Conservation (phyloP, 2,329 filamentous ascomycete genomes). For the Ceratocystiopsis sp. region DNA sequence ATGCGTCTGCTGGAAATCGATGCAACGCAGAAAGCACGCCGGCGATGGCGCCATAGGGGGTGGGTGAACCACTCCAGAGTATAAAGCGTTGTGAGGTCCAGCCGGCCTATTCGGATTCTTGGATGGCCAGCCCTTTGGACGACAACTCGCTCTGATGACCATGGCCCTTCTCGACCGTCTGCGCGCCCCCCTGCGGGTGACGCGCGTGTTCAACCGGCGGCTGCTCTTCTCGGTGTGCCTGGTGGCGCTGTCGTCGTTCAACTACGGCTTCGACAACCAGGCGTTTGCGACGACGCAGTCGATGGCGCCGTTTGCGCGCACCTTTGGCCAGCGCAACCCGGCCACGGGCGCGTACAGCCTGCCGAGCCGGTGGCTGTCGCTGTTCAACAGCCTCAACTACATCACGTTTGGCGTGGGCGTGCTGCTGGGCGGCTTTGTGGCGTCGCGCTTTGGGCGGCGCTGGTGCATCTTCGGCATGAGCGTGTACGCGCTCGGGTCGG, state of each 20-base stretch:
- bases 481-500: constrained; percentile 16
- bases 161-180: too few species aligned
- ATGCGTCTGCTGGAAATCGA: too few species aligned
- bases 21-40: too few species aligned
- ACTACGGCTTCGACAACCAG: constrained; percentile 23
- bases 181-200: neutral
- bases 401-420: constrained; percentile 17
- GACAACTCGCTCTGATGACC: too few species aligned
- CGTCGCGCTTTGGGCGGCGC: constrained; percentile 16
- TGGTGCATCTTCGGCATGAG: constrained; percentile 21
- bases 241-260: constrained; percentile 19
- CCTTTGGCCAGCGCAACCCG: constrained; percentile 17
- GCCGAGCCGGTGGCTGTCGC: constrained; percentile 17
- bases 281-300: constrained; percentile 21
- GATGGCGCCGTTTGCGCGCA: constrained; percentile 19
- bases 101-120: too few species aligned
- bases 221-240: constrained; percentile 11
- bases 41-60: too few species aligned
- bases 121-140: too few species aligned
- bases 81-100: too few species aligned
- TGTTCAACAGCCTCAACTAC: constrained; percentile 19
- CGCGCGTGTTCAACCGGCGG: constrained; percentile 6
- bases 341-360: constrained; percentile 12
- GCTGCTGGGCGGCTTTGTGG: constrained; percentile 14
- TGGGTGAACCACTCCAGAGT: too few species aligned